These are phyloP conservation scores for Aspergillus calidoustus DNA, from an alignment of 2,329 filamentous ascomycete species.

Conservation along the genomic window DNA sequence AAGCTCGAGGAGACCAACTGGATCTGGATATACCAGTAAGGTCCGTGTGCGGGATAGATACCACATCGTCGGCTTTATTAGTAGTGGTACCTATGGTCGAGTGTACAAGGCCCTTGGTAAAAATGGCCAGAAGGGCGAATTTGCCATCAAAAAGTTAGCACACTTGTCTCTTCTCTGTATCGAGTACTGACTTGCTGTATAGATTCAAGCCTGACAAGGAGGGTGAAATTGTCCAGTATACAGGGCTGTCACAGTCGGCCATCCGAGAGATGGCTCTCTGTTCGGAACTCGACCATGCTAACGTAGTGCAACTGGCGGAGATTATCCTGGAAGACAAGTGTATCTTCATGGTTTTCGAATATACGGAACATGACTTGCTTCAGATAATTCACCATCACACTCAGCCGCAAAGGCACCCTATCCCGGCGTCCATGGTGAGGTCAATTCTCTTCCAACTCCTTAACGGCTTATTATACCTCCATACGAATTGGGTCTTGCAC, in stretches of 20 bases:
- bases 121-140: constrained; percentile 75
- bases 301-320: constrained; percentile 88
- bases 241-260: constrained; percentile 95
- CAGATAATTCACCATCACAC: constrained; percentile 99
- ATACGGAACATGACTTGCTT: constrained; percentile 93
- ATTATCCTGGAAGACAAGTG: constrained; percentile 98
- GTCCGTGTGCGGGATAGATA: constrained; percentile 91
- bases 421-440: constrained; percentile 82
- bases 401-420: constrained; percentile 82
- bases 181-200: constrained; percentile 22
- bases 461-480: constrained; percentile 91
- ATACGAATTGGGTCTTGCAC: constrained; percentile 96
- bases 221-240: constrained; percentile 91
- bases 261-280: constrained; percentile 97
- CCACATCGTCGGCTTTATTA: constrained; percentile 97
- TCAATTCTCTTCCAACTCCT: constrained; percentile 95
- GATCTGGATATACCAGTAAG: constrained; percentile 66
- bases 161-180: background rate
- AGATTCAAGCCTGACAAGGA: constrained; percentile 97
- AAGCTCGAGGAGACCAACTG: constrained; percentile 48
- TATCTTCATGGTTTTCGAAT: constrained; percentile 99
- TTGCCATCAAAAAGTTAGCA: constrained; percentile 92
- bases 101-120: constrained; percentile 93
- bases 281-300: constrained; percentile 84
- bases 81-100: constrained; percentile 94